Evolutionary conservation across 148 eudicot genomes (phyloP), one percentile per base, ranked within the genome.

Genomic region (Vaccinium vitisidaea): DNA sequence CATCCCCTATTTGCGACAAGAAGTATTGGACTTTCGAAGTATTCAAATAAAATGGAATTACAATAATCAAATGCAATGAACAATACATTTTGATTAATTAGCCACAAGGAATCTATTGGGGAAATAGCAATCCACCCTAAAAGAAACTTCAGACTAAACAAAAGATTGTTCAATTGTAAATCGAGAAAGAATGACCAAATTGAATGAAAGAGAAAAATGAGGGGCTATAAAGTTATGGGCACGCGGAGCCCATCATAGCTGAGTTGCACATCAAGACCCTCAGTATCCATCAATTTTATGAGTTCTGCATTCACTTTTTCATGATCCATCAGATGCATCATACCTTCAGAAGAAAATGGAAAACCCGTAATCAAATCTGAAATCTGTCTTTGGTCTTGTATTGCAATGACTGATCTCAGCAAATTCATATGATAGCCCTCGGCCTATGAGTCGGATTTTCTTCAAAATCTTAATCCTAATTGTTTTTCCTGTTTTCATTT

Each of bases 311-410:
- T 96, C 56, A 91, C 94, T 88, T 88, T 92, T 46, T 94, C 98
- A 49, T 96, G 99, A 88, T 97, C 99, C 98, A 95, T 95, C 75
- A 92, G 86, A 87, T 95, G 98, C 98, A 95, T 97, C 99, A 97
- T 97, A 49, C 99, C 99, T 97, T 89, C 49, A 82, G 43, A 50
- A 67, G 67, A 43, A 82, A 39, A 39, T 59, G 83, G 71, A 80
- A 85, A 63, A 82, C 54, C 50, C 75, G 13, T 80, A 77, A 19
- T 39, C 25, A 81, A n/a, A 53, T 46, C 23, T 9, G 14, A 32
- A 3, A 53, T 19, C 11, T 36, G 21, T 19, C 36, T 19, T 67
- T 36, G 63, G 9, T 30, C 55, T 16, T 12, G 54, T 5, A 53
- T 53, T 16, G 25, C 13, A 50, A 23, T 16, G 27, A 79, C 2